phyloP scores from a whole-genome alignment of 2,329 filamentous ascomycete species.

The Arachnomyces sp. region DNA sequence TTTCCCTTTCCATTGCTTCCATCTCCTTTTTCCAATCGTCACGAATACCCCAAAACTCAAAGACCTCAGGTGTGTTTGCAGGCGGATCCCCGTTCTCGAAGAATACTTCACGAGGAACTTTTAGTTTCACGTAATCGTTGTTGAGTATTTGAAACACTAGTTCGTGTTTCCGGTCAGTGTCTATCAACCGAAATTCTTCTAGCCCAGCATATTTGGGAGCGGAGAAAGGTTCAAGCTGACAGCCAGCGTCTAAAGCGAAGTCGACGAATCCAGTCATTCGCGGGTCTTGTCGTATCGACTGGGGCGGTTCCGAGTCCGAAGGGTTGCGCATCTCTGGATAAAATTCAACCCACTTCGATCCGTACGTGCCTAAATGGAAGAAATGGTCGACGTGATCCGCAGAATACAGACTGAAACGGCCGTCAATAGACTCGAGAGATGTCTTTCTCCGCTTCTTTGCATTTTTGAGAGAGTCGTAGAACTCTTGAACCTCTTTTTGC shows the following conservation, averaged over 20 bases:
- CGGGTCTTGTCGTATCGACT: background rate
- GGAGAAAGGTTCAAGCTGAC: constrained; percentile 1
- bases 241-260: constrained; percentile 4
- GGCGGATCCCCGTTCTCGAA: constrained; percentile 2
- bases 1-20: constrained; percentile 7
- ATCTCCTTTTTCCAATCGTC: no score
- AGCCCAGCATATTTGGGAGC: constrained; percentile 4
- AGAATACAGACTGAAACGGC: background rate
- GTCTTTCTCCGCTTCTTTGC: background rate
- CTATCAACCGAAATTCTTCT: constrained; percentile 3
- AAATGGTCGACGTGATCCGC: constrained; percentile 2
- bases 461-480: constrained; percentile 4
- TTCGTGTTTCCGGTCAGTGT: constrained; percentile 2
- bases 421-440: background rate
- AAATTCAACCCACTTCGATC: constrained; percentile 5
- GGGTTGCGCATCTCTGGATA: no score
- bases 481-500: background rate
- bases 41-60: constrained; percentile 7
- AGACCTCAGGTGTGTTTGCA: constrained; percentile 5
- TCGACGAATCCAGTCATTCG: constrained; percentile 2
- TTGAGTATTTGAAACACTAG: constrained; percentile 4
- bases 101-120: constrained; percentile 1
- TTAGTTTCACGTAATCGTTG: constrained; percentile 7
- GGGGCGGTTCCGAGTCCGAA: background rate
- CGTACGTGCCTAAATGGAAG: constrained; percentile 1